Base-by-base conservation (phyloP, 331 rosid genomes). In the Prunus yedoensis region DNA sequence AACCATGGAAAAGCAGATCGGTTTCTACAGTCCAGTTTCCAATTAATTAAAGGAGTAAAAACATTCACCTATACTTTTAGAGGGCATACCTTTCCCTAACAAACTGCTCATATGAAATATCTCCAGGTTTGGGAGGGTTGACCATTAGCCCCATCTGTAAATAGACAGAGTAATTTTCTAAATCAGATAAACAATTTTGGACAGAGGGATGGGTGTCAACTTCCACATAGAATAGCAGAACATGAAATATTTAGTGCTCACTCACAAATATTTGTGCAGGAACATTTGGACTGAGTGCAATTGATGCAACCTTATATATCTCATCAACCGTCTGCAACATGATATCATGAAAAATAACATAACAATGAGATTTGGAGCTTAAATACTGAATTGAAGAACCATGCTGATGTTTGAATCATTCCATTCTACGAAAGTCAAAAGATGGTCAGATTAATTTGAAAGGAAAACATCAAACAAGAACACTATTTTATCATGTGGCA, bases 211-310 rank as follows among this genome's bases (percentile, higher is more conserved):
- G 43, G 5, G 41, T 43, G 18, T 43, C 41, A 49, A n/a, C 4
- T 71, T 71, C 67, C 9, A 64, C 56, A 79, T 61, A 67, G 76
- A 82, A 75, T 62, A 72, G 64, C 56, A 73, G 25, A 15, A 20
- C 41, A 77, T 57, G 25, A 59, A 78, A 56, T 74, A 78, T 68
- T 73, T 25, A 25, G 73, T 56, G 80, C 59, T 70, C 78, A 84
- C 99, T 94, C 89, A 94, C 99, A 88, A 94, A 92, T 86, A 94
- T 86, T 76, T 94, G 99, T 83, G 97, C 99, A 66, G 99, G 97
- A 84, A 92, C 99, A 82, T 94, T 94, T 35, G 97, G 99, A 79
- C 97, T 94, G 76, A 92, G 97, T 28, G 97, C 79, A 78, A 92
- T 71, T 6, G 99, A 94, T 50, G 96, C 93, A 79, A 92, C 87